phyloP scores from a whole-genome alignment of 805 yeast genomes.

The Cyberlindnera sargentensis region DNA sequence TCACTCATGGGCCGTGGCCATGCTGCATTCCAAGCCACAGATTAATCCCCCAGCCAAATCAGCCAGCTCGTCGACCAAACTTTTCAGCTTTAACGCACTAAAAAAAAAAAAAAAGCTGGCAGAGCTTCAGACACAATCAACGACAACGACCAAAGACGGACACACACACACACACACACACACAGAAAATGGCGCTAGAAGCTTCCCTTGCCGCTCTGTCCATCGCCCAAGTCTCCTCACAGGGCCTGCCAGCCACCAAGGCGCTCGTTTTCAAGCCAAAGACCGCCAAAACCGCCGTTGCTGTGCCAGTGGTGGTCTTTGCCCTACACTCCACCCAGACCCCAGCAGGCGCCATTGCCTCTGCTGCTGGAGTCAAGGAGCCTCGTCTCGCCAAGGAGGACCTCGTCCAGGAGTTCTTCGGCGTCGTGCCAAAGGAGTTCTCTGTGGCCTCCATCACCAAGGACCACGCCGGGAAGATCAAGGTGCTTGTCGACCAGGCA shows the following conservation, averaged over 20 bases:
- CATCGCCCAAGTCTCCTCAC: constrained; percentile 45
- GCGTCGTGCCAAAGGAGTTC: constrained; percentile 52
- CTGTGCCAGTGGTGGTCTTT: constrained; percentile 74
- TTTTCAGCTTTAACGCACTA: no score
- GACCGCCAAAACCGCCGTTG: constrained; percentile 72
- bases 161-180: background rate
- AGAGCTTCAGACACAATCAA: background rate
- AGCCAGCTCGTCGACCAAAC: no score
- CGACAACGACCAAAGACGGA: background rate
- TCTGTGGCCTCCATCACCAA: constrained; percentile 42
- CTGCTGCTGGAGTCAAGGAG: constrained; percentile 65
- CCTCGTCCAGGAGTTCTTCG: constrained; percentile 57
- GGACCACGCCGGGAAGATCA: constrained; percentile 50
- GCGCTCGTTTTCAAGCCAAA: constrained; percentile 86
- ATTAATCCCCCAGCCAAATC: no score
- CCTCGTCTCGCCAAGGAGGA: constrained; percentile 86
- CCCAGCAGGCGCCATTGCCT: constrained; percentile 58
- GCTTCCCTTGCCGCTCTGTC: constrained; percentile 63
- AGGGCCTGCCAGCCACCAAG: constrained; percentile 51
- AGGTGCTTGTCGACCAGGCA: constrained; percentile 49
- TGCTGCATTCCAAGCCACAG: no score
- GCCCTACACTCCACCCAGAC: constrained; percentile 69
- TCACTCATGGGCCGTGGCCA: no score
- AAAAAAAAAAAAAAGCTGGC: background rate
- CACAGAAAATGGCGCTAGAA: constrained; percentile 51